Evolutionary conservation across 2,329 filamentous ascomycete genomes (phyloP).

Genomic region (Karstenula rhodostoma): DNA sequence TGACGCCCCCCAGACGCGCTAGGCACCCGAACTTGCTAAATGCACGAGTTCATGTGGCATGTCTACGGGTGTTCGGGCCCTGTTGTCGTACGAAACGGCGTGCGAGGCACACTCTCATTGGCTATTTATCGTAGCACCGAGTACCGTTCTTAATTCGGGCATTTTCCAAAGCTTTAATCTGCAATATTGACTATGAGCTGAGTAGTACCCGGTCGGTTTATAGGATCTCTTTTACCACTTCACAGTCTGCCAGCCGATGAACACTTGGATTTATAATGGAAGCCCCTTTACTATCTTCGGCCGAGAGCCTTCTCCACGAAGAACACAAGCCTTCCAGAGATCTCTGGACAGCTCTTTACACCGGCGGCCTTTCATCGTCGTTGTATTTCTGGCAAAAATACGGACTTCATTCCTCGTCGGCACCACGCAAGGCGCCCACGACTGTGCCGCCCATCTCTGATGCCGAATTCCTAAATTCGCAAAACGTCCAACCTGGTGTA

Average conservation of each 20-base stretch:
- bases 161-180: neutral
- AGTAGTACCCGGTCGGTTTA: neutral
- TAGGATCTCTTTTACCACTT: neutral
- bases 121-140: neutral
- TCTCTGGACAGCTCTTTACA: neutral
- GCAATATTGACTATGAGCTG: neutral
- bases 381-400: neutral
- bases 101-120: neutral
- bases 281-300: neutral
- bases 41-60: neutral
- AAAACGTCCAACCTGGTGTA: neutral
- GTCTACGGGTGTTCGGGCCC: neutral
- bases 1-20: too few relatives aligned
- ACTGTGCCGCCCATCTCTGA: slow-evolving; percentile 1
- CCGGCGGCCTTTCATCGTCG: neutral
- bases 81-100: neutral
- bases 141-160: neutral
- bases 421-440: neutral
- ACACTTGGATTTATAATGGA: neutral
- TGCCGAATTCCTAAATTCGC: neutral
- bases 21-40: too few relatives aligned
- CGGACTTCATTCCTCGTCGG: neutral
- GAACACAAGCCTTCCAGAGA: neutral
- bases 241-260: neutral
- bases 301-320: neutral